Evolutionary conservation across 1,139 yeast species (phyloP), one percentile per base, ranked within the genome.

Genomic region (Groenewaldozyma auringiensis): DNA sequence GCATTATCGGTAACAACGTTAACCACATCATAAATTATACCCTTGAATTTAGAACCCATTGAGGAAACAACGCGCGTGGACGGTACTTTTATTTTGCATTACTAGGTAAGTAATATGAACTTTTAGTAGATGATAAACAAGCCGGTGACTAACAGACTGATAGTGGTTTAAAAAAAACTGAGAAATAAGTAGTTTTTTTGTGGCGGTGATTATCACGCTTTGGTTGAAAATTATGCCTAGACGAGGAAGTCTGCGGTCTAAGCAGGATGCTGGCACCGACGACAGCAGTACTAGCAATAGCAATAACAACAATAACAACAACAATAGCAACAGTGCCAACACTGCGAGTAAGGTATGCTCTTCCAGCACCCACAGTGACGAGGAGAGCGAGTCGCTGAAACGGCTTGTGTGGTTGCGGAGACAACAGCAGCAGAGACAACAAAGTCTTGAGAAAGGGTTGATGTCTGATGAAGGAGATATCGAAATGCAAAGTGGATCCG

Each of bases 201-300:
- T 6, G 6, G 6, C 29, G 9, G 29, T 25, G 29, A 25, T 25
- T 25, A 11, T 11, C 9, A 25, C 11, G 9, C 29, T 25, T 11
- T 25, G n/a, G n/a, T n/a, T n/a, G n/a, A 25, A 25, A 40, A 40
- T 13, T 40, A 40, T 16, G 42, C 42, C 37, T 9, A 40, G 42
- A 31, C 38, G 32, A 21, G 42, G 38, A 27, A 40, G 32, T 17
- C 16, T 33, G 37, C 38, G 29, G 29, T 21, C 35, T 14, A 21
- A 18, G 16, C 40, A 37, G 40, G 25, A 9, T 8, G 22, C 29
- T 9, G 22, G 8, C 8, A 18, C 6, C 37, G 20, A 14, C 40
- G 16, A 20, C 40, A 18, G 21, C 40, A 14, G 11, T 13, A 36
- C 11, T 18, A 36, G 37, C 37, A 33, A 6, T 13, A 33, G 14